phyloP scores from a whole-genome alignment of 179 eudicot species.

The Nepenthes alata region DNA sequence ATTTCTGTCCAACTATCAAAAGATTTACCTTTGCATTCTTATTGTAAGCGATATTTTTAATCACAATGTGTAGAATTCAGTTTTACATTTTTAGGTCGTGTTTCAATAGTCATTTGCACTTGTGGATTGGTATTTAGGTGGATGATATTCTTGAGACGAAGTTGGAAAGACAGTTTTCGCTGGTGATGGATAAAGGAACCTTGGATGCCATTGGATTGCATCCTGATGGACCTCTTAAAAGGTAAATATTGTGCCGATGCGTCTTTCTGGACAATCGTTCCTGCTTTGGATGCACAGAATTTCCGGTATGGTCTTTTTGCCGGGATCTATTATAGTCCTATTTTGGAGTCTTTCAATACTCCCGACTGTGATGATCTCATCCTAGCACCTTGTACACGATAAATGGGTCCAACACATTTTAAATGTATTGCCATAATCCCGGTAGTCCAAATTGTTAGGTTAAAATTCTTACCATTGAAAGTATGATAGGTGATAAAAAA shows the following conservation, averaged over 20 bases:
- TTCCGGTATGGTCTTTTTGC: neutral
- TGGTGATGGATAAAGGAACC: slow-evolving; percentile 86
- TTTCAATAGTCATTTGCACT: neutral
- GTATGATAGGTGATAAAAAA: too few relatives aligned
- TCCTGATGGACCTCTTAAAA: slow-evolving; percentile 88
- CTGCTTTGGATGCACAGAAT: neutral
- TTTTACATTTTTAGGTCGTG: neutral
- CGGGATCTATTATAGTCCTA: too few relatives aligned
- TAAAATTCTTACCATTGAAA: too few relatives aligned
- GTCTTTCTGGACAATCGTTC: neutral
- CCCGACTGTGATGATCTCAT: too few relatives aligned
- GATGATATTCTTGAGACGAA: slow-evolving; percentile 90
- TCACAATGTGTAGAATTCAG: neutral
- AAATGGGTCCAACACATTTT: too few relatives aligned
- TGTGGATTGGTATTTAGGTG: slow-evolving; percentile 35
- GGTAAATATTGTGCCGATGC: slow-evolving; percentile 22
- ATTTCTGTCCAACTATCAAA: neutral
- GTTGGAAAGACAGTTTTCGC: slow-evolving; percentile 52
- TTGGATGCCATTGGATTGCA: slow-evolving; percentile 94
- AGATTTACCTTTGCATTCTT: too few relatives aligned
- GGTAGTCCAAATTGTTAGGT: too few relatives aligned
- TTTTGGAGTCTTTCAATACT: too few relatives aligned
- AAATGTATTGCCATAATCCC: too few relatives aligned
- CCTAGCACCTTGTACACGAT: too few relatives aligned
- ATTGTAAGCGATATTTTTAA: too few relatives aligned